Evolutionary conservation across 331 rosid genomes (phyloP).

Genomic region (Spiraea crenata): DNA sequence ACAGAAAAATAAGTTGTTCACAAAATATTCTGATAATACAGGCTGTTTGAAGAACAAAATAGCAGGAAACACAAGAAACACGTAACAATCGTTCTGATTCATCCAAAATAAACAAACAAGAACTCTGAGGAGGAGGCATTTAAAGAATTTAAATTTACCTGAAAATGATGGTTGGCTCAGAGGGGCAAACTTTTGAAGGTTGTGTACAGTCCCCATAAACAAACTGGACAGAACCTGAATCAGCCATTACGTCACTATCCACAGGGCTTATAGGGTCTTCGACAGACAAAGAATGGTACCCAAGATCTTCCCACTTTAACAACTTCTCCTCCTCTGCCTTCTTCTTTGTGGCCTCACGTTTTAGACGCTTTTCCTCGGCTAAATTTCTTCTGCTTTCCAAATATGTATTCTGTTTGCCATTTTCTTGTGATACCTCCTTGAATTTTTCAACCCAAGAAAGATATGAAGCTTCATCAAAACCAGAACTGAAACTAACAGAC

Average conservation of each 20-base stretch:
- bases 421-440: constrained; percentile 60
- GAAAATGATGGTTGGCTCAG: constrained; percentile 70
- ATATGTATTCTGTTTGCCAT: constrained; percentile 39
- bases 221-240: constrained; percentile 74
- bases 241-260: constrained; percentile 44
- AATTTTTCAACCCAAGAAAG: constrained; percentile 84
- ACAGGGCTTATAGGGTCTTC: constrained; percentile 46
- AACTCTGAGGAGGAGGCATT: neutral
- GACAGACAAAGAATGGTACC: constrained; percentile 70
- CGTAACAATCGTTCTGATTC: neutral
- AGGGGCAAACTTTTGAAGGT: constrained; percentile 50
- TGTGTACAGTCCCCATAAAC: constrained; percentile 88
- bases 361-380: constrained; percentile 48
- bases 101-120: neutral
- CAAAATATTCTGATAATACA: no score
- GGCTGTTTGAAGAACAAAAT: neutral
- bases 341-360: constrained; percentile 68
- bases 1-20: no score
- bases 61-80: neutral
- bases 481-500: constrained; percentile 40
- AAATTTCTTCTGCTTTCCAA: constrained; percentile 39
- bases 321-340: constrained; percentile 77
- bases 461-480: constrained; percentile 75
- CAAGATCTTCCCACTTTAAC: constrained; percentile 72
- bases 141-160: constrained; percentile 48